These are phyloP conservation scores for Daldinia caldariorum DNA, from an alignment of 495 filamentous ascomycete species.

Conservation along the genomic window DNA sequence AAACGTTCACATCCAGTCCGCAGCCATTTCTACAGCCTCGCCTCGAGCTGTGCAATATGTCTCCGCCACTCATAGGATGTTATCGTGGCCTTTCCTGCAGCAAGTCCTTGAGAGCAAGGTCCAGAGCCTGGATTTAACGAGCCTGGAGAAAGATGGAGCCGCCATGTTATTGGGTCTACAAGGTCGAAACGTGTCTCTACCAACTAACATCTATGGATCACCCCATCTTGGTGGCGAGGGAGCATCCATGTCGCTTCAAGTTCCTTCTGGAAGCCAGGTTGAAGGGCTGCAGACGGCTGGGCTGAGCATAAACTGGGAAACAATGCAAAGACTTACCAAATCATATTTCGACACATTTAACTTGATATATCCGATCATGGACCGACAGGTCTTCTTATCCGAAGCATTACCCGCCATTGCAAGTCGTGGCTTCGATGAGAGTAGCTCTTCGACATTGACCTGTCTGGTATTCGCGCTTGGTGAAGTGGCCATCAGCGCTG, in stretches of 20 bases:
- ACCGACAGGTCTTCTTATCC: slow-evolving; percentile 61
- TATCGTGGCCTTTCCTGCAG: slow-evolving; percentile 66
- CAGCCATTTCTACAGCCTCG: slow-evolving; percentile 27
- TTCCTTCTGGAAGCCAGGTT: slow-evolving; percentile 27
- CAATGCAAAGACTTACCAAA: slow-evolving; percentile 60
- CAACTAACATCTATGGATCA: slow-evolving; percentile 39
- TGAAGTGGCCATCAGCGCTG: slow-evolving; percentile 61
- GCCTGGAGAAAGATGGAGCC: slow-evolving; percentile 57
- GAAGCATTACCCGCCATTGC: slow-evolving; percentile 58
- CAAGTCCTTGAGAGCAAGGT: slow-evolving; percentile 54
- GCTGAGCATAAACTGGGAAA: slow-evolving; percentile 54
- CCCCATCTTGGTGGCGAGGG: slow-evolving; percentile 27
- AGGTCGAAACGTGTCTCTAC: slow-evolving; percentile 49
- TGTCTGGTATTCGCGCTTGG: slow-evolving; percentile 68
- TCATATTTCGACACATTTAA: slow-evolving; percentile 67
- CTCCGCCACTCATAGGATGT: slow-evolving; percentile 65
- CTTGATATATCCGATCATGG: slow-evolving; percentile 64
- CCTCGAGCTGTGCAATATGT: slow-evolving; percentile 53
- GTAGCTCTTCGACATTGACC: slow-evolving; percentile 59
- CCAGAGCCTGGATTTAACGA: slow-evolving; percentile 47
- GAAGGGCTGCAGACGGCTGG: slow-evolving; percentile 41
- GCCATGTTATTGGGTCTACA: slow-evolving; percentile 57
- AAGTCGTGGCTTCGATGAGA: slow-evolving; percentile 61
- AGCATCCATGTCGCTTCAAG: slow-evolving; percentile 30
- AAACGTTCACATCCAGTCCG: slow-evolving; percentile 23